Evolutionary conservation across 352 stramenopile genomes (phyloP).

Genomic region (Blastocystis sp.): DNA sequence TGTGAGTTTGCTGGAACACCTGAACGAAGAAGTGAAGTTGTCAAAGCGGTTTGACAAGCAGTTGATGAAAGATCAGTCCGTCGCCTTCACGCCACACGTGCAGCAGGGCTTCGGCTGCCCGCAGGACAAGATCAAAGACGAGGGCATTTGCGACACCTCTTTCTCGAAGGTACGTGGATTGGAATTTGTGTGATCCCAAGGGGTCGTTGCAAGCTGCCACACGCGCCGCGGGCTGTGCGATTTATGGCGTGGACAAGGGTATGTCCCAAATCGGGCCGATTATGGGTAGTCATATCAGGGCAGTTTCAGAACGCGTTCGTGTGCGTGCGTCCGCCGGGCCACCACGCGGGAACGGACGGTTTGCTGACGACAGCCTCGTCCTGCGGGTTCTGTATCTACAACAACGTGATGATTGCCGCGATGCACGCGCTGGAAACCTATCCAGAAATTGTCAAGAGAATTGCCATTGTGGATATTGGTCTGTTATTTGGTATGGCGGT

Average conservation of each 20-base stretch:
- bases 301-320: conserved; percentile 81
- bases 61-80: conserved; percentile 52
- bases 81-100: conserved; percentile 77
- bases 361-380: conserved; percentile 74
- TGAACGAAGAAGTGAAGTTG: conserved; percentile 79
- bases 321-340: conserved; percentile 81
- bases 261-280: neutral
- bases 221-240: conserved; percentile 81
- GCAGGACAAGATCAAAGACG: conserved; percentile 71
- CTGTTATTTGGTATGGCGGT: conserved; percentile 59
- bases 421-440: conserved; percentile 85
- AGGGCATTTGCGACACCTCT: conserved; percentile 77
- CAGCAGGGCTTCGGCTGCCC: conserved; percentile 72
- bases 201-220: conserved; percentile 79
- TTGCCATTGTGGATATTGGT: conserved; percentile 89
- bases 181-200: conserved; percentile 3
- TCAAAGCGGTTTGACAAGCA: neutral
- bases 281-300: conserved; percentile 72
- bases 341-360: conserved; percentile 77
- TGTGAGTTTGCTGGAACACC: conserved; percentile 81
- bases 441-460: conserved; percentile 77
- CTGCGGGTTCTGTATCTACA: conserved; percentile 90
- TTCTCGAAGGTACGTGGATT: conserved; percentile 74
- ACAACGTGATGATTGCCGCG: conserved; percentile 88
- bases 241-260: conserved; percentile 81